Evolutionary conservation across 768 basidiomycete genomes (phyloP).

Genomic region (Boletus rubescentipes): DNA sequence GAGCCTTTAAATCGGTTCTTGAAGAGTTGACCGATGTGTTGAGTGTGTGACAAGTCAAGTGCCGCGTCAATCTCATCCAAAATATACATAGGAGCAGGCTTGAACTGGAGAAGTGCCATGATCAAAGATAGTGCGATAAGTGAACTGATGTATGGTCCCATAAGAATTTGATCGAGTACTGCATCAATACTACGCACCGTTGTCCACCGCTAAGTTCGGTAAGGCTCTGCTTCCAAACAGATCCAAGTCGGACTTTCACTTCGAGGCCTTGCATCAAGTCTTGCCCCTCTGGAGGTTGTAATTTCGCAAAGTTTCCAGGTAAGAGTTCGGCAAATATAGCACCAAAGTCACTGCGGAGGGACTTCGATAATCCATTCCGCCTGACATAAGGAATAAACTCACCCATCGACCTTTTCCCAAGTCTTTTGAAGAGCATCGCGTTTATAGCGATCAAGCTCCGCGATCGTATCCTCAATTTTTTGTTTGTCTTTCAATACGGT

Average conservation of each 20-base stretch:
- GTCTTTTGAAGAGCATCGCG: conserved; percentile 90
- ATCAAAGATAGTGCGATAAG: conserved; percentile 97
- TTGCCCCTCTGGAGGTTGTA: conserved; percentile 90
- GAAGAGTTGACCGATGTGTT: conserved; percentile 98
- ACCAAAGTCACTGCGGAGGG: conserved; percentile 78
- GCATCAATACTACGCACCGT: conserved; percentile 51
- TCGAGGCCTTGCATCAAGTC: conserved; percentile 95
- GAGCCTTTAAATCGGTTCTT: conserved; percentile 95
- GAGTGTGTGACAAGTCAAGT: conserved; percentile 92
- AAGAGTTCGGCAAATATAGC: conserved; percentile 93
- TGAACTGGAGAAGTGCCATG: conserved; percentile 99
- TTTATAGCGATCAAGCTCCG: conserved; percentile 91
- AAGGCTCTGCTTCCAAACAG: conserved; percentile 96
- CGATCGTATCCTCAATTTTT: conserved; percentile 94
- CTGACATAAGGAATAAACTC: conserved; percentile 24
- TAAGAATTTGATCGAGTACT: not conserved
- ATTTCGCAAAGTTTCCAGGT: conserved; percentile 94
- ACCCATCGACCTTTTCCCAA: conserved; percentile 96
- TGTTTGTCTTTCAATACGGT: conserved; percentile 90
- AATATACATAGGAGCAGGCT: conserved; percentile 99
- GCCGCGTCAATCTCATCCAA: conserved; percentile 99
- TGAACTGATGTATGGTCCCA: conserved; percentile 52
- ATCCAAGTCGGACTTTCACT: conserved; percentile 93
- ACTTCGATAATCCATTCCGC: not conserved
- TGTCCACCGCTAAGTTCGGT: conserved; percentile 98